These are phyloP conservation scores for Aspergillus sergii DNA, from an alignment of 2,329 filamentous ascomycete genomes.

Conservation along the genomic window DNA sequence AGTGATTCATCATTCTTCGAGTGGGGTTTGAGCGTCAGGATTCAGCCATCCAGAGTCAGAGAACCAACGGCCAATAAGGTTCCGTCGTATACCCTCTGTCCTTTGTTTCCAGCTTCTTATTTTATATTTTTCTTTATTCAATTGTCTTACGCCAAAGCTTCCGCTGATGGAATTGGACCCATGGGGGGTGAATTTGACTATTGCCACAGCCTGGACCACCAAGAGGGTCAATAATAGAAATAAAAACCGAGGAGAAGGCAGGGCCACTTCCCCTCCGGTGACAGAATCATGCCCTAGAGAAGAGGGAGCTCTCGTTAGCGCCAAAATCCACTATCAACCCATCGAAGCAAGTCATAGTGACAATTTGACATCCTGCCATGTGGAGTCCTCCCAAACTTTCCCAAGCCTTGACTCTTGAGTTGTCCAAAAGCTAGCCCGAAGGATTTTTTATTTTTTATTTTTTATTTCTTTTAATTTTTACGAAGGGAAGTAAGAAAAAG, in stretches of 20 bases:
- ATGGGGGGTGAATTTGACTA: background rate
- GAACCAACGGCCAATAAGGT: background rate
- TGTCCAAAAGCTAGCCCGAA: background rate
- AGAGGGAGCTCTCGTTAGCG: background rate
- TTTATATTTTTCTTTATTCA: background rate
- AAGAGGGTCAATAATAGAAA: background rate
- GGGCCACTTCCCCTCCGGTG: background rate
- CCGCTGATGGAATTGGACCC: background rate
- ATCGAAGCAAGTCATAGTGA: constrained; percentile 1
- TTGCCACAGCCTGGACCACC: background rate
- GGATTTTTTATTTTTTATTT: background rate
- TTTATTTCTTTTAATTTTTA: background rate
- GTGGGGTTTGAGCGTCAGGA: constrained; percentile 3
- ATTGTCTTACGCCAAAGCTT: background rate
- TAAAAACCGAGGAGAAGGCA: background rate
- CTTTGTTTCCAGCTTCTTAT: background rate
- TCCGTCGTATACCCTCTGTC: background rate
- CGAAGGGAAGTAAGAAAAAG: background rate
- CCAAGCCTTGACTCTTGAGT: constrained; percentile 7
- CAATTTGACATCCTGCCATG: constrained; percentile 5
- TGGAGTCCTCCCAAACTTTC: constrained; percentile 4
- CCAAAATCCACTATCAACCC: background rate
- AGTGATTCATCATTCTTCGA: background rate
- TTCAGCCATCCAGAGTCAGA: background rate
- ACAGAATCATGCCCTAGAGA: background rate